Evolutionary conservation across 164 flowering plant genomes (phyloP), one percentile per base, ranked within the genome.

Genomic region (Vitis amurensis): DNA sequence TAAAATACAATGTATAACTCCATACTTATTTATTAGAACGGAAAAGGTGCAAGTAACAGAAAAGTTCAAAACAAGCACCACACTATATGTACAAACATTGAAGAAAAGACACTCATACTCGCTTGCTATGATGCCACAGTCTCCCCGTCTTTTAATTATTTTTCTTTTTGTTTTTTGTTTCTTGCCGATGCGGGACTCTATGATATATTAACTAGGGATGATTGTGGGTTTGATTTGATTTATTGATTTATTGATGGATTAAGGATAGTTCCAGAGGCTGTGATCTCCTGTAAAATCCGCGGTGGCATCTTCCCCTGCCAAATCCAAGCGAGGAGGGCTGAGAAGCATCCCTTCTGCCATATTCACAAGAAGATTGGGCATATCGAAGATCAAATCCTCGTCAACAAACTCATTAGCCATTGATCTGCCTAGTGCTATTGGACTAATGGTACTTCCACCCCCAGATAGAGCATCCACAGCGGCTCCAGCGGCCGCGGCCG

Each of bases 311-410:
- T 63, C 77, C 2, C 30, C 70, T 0, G 65, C 56, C 12, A 55
- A 15, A 65, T 80, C 82, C 71, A 84, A 67, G 2, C 86, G 86
- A 60, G 97, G 97, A 68, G 93, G 97, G 74, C 93, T 89, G 27
- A 91, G 77, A 68, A 91, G 82, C 97, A 91, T 86, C 44, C 92
- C 93, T 73, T 91, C 86, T 13, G 97, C 97, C 97, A 91, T 91
- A 63, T 86, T 84, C 50, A 71, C 66, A 11, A 91, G 74, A 57
- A 89, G 68, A 85, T 85, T 88, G 11, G 97, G 97, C 92, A 91
- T 85, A 67, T 89, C 88, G 68, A 89, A 91, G 58, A 91, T 78
- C 79, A 81, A 63, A 51, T 91, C 96, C 75, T 87, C 93, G 50
- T 91, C 97, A 1, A 91, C 69, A 74, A 84, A 91, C 19, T 78